Percentiles rank a stretch among this genome's conserved stretches.
Evolutionary conservation across 2,329 filamentous ascomycete genomes (phyloP).

Genomic region (Didymella pomorum): DNA sequence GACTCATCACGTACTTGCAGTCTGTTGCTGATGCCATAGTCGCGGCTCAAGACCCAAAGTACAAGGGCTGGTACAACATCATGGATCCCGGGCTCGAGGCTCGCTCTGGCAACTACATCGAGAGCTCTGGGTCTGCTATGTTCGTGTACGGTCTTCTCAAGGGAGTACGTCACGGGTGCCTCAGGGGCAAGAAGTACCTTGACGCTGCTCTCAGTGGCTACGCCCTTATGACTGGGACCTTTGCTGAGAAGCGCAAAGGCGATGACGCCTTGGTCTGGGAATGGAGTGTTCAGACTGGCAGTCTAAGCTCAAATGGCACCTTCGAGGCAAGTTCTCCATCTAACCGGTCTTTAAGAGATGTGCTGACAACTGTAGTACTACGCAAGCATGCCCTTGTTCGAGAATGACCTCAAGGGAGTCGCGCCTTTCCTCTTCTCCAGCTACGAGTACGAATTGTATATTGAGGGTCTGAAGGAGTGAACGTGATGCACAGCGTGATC

Average conservation of each 20-base stretch:
- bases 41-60: conserved; percentile 33
- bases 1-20: conserved; percentile 39
- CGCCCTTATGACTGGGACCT: conserved; percentile 22
- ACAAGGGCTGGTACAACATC: conserved; percentile 65
- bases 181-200: conserved; percentile 19
- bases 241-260: conserved; percentile 14
- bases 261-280: conserved; percentile 21
- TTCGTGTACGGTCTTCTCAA: conserved; percentile 63
- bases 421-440: conserved; percentile 30
- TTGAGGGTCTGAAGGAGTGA: conserved; percentile 13
- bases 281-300: conserved; percentile 24
- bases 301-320: conserved; percentile 24
- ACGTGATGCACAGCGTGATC: neutral
- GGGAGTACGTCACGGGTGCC: conserved; percentile 33
- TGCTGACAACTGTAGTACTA: conserved; percentile 25
- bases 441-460: conserved; percentile 30
- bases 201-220: conserved; percentile 19
- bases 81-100: conserved; percentile 55
- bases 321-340: conserved; percentile 16
- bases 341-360: neutral
- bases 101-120: conserved; percentile 65
- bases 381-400: conserved; percentile 29
- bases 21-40: conserved; percentile 47
- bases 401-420: conserved; percentile 33
- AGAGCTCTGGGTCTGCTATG: conserved; percentile 66